phyloP scores from a whole-genome alignment of 352 stramenopile genomes.

The Globisporangium lucens region DNA sequence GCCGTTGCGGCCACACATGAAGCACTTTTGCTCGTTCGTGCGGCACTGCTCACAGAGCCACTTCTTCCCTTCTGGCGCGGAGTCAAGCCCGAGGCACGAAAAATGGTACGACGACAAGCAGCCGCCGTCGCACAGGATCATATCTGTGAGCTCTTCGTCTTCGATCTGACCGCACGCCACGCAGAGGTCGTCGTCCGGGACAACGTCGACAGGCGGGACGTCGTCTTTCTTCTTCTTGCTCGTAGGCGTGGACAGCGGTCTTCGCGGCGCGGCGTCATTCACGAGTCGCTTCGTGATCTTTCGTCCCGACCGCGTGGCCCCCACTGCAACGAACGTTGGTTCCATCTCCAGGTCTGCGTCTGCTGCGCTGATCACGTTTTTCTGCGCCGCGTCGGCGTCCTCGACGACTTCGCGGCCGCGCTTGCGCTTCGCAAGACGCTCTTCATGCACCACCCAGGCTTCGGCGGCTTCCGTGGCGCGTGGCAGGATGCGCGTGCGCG shows the following conservation, averaged over 20 bases:
- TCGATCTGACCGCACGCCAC: constrained; percentile 79
- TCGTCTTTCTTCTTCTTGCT: constrained; percentile 39
- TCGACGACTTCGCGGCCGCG: constrained; percentile 23
- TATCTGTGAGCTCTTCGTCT: constrained; percentile 71
- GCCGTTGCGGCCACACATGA: constrained; percentile 86
- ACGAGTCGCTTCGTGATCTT: constrained; percentile 63
- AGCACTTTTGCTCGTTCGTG: constrained; percentile 86
- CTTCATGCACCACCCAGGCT: constrained; percentile 43
- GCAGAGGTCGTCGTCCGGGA: constrained; percentile 79
- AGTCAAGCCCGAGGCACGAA: constrained; percentile 84
- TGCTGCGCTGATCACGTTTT: constrained; percentile 3
- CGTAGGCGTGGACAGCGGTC: constrained; percentile 17
- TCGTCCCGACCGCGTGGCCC: constrained; percentile 61
- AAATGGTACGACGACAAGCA: constrained; percentile 93
- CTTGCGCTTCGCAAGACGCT: constrained; percentile 41
- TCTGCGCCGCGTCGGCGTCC: background rate
- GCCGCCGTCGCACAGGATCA: constrained; percentile 92
- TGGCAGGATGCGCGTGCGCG: constrained; percentile 38
- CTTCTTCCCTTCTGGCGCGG: constrained; percentile 57
- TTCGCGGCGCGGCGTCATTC: constrained; percentile 28
- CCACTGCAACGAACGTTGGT: constrained; percentile 53
- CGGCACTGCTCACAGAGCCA: constrained; percentile 92
- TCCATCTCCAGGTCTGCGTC: constrained; percentile 8
- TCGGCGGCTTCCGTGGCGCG: constrained; percentile 29
- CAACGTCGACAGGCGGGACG: constrained; percentile 12